phyloP scores from a whole-genome alignment of 2,329 filamentous ascomycete genomes.

The Pyrenochaeta sp. region DNA sequence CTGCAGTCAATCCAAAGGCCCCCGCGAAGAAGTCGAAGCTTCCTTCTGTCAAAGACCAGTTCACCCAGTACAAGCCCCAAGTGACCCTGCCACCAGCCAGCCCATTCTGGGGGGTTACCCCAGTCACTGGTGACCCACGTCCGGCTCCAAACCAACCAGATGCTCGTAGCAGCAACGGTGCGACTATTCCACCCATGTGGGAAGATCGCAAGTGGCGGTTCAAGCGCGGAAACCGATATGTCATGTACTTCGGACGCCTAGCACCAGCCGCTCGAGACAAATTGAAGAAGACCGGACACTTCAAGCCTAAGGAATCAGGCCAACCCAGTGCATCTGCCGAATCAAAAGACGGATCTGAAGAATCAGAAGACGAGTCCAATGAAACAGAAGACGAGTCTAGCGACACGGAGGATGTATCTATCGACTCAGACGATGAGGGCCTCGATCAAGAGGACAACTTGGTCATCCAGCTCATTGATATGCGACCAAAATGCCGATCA shows the following conservation, averaged over 20 bases:
- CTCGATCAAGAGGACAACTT: constrained; percentile 32
- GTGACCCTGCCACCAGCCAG: constrained; percentile 1
- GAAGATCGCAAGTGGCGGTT: constrained; percentile 35
- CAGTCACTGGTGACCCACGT: constrained; percentile 17
- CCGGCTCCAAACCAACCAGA: constrained; percentile 23
- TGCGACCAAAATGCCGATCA: constrained; percentile 24
- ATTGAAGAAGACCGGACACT: no score
- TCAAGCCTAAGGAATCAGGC: no score
- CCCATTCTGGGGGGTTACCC: constrained; percentile 29
- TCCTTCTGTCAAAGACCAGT: constrained; percentile 15
- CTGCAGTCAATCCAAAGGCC: neutral
- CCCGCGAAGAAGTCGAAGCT: constrained; percentile 4
- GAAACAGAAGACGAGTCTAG: no score
- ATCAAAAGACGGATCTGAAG: no score
- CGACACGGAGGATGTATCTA: no score
- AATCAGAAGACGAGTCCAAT: constrained; percentile 4
- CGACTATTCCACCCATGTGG: constrained; percentile 31
- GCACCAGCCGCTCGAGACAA: no score
- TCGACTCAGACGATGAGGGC: neutral
- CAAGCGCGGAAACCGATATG: constrained; percentile 20
- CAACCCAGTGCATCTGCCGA: no score
- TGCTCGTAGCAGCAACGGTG: constrained; percentile 27
- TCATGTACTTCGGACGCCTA: constrained; percentile 16
- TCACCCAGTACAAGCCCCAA: constrained; percentile 3
- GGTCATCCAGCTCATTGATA: constrained; percentile 35